phyloP scores from a whole-genome alignment of 164 flowering plant species.

The Hamamelis virginiana region DNA sequence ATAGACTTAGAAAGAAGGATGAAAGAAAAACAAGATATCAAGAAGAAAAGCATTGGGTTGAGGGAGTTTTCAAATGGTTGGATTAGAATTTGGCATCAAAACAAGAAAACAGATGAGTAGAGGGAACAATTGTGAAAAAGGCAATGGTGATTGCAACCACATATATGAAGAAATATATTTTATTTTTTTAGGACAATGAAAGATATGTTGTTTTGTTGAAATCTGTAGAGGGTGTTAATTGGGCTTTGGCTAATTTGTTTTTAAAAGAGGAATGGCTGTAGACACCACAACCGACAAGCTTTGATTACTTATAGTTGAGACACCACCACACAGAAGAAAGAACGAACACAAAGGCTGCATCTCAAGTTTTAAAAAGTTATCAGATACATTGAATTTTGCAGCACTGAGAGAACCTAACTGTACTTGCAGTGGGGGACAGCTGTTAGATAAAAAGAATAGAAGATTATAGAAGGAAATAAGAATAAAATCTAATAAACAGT shows the following conservation, averaged over 20 bases:
- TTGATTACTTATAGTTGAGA: slow-evolving; percentile 20
- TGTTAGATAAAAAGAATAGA: background rate
- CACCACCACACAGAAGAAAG: slow-evolving; percentile 11
- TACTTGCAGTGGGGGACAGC: background rate
- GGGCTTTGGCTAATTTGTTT: background rate
- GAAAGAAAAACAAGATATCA: slow-evolving; percentile 43
- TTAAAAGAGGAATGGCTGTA: slow-evolving; percentile 4
- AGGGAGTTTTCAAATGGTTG: background rate
- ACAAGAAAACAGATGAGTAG: background rate
- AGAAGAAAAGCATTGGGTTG: slow-evolving; percentile 36
- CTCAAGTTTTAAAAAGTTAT: background rate
- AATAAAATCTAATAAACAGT: background rate
- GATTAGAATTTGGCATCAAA: background rate
- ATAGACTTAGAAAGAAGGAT: slow-evolving; percentile 33
- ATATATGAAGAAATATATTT: background rate
- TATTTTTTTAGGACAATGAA: background rate
- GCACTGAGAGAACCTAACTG: background rate
- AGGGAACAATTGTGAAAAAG: slow-evolving; percentile 2
- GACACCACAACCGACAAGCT: slow-evolving; percentile 22
- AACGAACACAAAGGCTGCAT: background rate
- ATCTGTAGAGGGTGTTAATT: too few species aligned
- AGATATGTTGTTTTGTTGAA: background rate
- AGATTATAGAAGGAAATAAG: too few species aligned
- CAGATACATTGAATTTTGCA: slow-evolving; percentile 6
- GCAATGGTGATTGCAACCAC: background rate